Evolutionary conservation across 331 rosid genomes (phyloP).

Genomic region (Acacia concinna): DNA sequence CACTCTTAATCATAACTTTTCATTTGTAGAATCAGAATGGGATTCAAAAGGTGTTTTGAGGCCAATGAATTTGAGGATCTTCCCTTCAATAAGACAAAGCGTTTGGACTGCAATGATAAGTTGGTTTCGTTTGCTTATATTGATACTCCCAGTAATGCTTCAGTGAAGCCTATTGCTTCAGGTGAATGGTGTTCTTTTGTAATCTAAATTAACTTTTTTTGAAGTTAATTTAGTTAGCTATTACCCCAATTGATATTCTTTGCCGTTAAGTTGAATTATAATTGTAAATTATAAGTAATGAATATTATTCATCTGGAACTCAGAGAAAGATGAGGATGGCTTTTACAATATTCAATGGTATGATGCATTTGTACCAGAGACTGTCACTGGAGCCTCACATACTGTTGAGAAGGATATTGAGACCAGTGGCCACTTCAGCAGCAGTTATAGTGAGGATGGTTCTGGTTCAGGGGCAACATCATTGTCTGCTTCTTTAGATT

Average conservation of each 20-base stretch:
- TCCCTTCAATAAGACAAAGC: constrained; percentile 46
- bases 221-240: background rate
- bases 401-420: constrained; percentile 28
- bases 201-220: background rate
- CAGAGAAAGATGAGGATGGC: constrained; percentile 44
- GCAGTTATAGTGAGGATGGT: constrained; percentile 46
- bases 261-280: background rate
- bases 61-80: constrained; percentile 43
- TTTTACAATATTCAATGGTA: constrained; percentile 47
- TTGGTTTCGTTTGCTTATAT: constrained; percentile 24
- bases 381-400: constrained; percentile 23
- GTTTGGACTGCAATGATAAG: constrained; percentile 33
- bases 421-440: constrained; percentile 29
- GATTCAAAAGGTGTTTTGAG: constrained; percentile 53
- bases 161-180: constrained; percentile 27
- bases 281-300: background rate
- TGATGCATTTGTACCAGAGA: constrained; percentile 37
- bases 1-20: background rate
- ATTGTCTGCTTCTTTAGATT: constrained; percentile 33
- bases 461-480: constrained; percentile 38
- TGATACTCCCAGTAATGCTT: constrained; percentile 27
- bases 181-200: constrained; percentile 35
- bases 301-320: constrained; percentile 8
- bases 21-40: constrained; percentile 47
- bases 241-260: background rate